Conservation (phyloP, 495 filamentous ascomycete genomes). For the Wilcoxina mikolae region DNA sequence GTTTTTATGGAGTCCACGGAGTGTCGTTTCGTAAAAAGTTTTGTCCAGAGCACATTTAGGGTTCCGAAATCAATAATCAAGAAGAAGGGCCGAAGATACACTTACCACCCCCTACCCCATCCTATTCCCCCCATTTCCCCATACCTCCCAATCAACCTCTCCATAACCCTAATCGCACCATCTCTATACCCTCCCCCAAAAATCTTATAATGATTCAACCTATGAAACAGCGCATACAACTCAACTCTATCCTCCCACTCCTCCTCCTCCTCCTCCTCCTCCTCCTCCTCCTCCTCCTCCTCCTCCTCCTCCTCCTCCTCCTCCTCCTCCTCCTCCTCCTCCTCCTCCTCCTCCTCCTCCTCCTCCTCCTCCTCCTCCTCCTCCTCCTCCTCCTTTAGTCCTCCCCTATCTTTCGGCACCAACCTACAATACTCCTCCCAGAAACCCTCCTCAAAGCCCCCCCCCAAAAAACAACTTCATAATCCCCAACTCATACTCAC, state of each 20-base stretch:
- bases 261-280: neutral
- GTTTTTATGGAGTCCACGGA: no score
- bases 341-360: neutral
- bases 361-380: neutral
- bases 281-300: neutral
- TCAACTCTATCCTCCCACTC: neutral
- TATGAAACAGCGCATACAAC: neutral
- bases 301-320: neutral
- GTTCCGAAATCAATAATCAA: no score
- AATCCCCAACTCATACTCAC: slow-evolving; percentile 80
- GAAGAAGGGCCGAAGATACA: no score
- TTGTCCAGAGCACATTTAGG: no score
- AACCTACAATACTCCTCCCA: slow-evolving; percentile 60
- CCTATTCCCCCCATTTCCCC: no score
- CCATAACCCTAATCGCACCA: neutral
- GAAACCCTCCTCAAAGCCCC: slow-evolving; percentile 61
- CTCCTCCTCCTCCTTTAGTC: neutral
- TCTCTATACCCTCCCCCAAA: neutral
- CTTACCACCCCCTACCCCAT: no score
- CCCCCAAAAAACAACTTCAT: slow-evolving; percentile 98
- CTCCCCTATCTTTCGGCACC: slow-evolving; percentile 32
- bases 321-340: neutral
- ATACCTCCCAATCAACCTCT: neutral
- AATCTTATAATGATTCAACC: neutral
- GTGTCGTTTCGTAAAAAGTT: no score